Evolutionary conservation across 2,329 filamentous ascomycete species (phyloP).

Genomic region (Trichoderma cornu-damae): DNA sequence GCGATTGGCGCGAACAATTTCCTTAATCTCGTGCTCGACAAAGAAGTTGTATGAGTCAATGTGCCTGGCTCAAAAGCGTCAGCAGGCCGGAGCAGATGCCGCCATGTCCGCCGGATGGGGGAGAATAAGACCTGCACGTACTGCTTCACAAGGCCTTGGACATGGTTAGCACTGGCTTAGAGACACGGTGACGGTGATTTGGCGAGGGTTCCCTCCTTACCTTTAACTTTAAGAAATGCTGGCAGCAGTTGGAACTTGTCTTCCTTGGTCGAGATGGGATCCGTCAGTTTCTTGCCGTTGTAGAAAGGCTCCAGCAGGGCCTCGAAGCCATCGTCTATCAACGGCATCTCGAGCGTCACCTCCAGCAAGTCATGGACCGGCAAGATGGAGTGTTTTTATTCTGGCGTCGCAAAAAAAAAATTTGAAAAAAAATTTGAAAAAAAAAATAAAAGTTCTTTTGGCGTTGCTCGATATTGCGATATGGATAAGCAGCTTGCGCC

Average conservation of each 20-base stretch:
- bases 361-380: constrained; percentile 27
- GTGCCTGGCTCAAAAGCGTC: constrained; percentile 47
- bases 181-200: neutral
- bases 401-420: constrained; percentile 1
- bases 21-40: constrained; percentile 91
- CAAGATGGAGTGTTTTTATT: constrained; percentile 15
- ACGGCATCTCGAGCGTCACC: constrained; percentile 44
- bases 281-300: constrained; percentile 62
- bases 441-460: too few species aligned
- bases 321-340: constrained; percentile 59
- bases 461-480: constrained; percentile 10
- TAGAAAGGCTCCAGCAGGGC: constrained; percentile 63
- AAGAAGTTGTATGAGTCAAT: constrained; percentile 99
- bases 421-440: too few species aligned
- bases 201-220: constrained; percentile 37
- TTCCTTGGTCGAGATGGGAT: constrained; percentile 59
- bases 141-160: constrained; percentile 75
- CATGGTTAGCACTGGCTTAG: constrained; percentile 2
- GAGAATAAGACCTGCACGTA: constrained; percentile 33
- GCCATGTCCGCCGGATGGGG: neutral
- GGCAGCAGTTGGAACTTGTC: constrained; percentile 98
- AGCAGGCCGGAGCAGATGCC: constrained; percentile 15
- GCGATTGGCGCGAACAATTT: constrained; percentile 88
- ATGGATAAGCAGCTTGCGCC: constrained; percentile 17
- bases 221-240: constrained; percentile 97